Conservation (phyloP, 306 rosid genomes). For the Quercus rubra region DNA sequence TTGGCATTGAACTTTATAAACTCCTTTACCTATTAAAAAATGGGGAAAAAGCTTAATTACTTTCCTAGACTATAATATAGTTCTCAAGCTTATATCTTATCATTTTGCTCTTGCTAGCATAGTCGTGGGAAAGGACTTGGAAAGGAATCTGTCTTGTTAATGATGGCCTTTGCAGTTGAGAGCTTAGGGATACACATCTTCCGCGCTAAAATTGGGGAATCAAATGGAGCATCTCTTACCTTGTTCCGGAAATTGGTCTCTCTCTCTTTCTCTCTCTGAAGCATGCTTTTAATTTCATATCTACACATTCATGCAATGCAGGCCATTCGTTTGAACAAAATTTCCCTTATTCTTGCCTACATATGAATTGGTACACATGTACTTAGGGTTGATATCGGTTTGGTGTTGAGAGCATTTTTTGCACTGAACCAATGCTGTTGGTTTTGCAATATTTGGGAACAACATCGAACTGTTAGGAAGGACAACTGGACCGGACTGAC, state of each 20-base stretch:
- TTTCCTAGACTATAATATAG: not conserved
- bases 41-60: not conserved
- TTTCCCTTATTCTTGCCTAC: not conserved
- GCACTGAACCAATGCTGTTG: too few species aligned
- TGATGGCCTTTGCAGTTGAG: conserved; percentile 79
- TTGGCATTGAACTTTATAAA: not conserved
- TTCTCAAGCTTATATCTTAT: conserved; percentile 14
- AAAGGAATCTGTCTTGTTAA: conserved; percentile 72
- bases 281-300: not conserved
- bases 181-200: conserved; percentile 59
- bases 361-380: not conserved
- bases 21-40: not conserved
- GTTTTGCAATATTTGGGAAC: too few species aligned
- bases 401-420: too few species aligned
- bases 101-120: conserved; percentile 48
- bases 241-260: conserved; percentile 77
- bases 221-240: conserved; percentile 69
- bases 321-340: not conserved
- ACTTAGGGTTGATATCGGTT: not conserved
- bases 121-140: conserved; percentile 90
- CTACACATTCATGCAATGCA: not conserved
- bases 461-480: too few species aligned
- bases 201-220: conserved; percentile 78
- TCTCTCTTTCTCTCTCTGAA: conserved; percentile 12
- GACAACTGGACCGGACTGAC: too few species aligned